phyloP scores from a whole-genome alignment of 2,329 filamentous ascomycete genomes.

The Aureobasidium mangrovei region DNA sequence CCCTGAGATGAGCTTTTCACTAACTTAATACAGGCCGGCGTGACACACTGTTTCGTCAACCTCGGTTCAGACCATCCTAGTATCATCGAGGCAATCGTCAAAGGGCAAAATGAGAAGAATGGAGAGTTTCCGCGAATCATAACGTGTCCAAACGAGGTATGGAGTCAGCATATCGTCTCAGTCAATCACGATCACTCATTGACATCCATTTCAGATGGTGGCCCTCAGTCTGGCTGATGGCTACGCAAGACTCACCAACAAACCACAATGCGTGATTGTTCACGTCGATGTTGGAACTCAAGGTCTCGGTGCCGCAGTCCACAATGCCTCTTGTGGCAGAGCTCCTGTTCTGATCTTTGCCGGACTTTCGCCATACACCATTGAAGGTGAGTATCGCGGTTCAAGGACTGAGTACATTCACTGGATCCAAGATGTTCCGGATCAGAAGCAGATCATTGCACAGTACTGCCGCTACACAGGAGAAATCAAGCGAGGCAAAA shows the following conservation, averaged over 20 bases:
- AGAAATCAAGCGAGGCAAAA: constrained; percentile 75
- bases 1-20: not conserved
- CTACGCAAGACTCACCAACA: constrained; percentile 61
- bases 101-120: constrained; percentile 58
- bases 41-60: constrained; percentile 56
- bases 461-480: constrained; percentile 80
- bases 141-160: constrained; percentile 70
- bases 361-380: constrained; percentile 65
- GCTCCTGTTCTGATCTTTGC: constrained; percentile 71
- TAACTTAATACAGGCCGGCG: constrained; percentile 36
- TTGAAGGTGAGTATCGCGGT: constrained; percentile 68
- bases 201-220: constrained; percentile 51
- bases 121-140: constrained; percentile 63
- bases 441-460: constrained; percentile 69
- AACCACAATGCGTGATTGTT: constrained; percentile 68
- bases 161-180: constrained; percentile 15
- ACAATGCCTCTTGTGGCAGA: constrained; percentile 68
- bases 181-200: not conserved
- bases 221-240: constrained; percentile 79
- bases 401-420: constrained; percentile 78
- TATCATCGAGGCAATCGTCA: constrained; percentile 73
- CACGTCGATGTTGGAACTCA: constrained; percentile 79
- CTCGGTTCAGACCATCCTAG: constrained; percentile 65
- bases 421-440: constrained; percentile 77
- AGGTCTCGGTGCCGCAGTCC: constrained; percentile 65